Percentiles rank a stretch among this genome's conserved stretches.
Evolutionary conservation across 345 rosid genomes (phyloP).

Genomic region (Populus davidiana): DNA sequence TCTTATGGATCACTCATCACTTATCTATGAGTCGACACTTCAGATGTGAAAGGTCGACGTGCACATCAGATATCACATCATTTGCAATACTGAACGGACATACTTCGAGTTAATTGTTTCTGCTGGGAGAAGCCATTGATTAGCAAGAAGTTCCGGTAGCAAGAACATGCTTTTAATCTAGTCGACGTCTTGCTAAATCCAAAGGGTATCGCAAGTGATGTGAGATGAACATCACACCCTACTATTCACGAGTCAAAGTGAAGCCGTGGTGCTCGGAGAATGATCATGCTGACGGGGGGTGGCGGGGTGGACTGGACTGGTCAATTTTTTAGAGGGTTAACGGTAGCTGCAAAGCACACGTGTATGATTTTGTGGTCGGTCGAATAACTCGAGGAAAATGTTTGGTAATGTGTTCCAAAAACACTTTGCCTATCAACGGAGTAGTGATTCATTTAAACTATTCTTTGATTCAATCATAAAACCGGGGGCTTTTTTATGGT

Average conservation of each 20-base stretch:
- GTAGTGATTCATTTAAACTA: too few species aligned
- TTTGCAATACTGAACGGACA: not conserved
- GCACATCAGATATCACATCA: too few species aligned
- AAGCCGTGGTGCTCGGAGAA: not conserved
- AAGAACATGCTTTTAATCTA: not conserved
- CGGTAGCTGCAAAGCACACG: too few species aligned
- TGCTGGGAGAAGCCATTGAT: not conserved
- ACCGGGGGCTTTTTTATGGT: too few species aligned
- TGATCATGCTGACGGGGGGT: not conserved
- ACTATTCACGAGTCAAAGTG: not conserved
- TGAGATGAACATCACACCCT: not conserved
- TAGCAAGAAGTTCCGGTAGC: not conserved
- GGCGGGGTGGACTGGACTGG: not conserved
- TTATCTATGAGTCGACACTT: not conserved
- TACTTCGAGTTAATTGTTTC: not conserved
- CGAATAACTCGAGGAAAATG: too few species aligned
- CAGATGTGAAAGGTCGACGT: not conserved
- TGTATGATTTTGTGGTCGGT: too few species aligned
- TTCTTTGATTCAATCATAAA: too few species aligned
- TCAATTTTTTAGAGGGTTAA: not conserved
- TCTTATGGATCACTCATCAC: not conserved
- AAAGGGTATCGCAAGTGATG: not conserved
- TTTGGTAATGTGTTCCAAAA: too few species aligned
- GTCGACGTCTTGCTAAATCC: not conserved
- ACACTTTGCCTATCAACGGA: too few species aligned